phyloP scores from a whole-genome alignment of 805 yeast genomes.

The Yamadazyma endophytica region DNA sequence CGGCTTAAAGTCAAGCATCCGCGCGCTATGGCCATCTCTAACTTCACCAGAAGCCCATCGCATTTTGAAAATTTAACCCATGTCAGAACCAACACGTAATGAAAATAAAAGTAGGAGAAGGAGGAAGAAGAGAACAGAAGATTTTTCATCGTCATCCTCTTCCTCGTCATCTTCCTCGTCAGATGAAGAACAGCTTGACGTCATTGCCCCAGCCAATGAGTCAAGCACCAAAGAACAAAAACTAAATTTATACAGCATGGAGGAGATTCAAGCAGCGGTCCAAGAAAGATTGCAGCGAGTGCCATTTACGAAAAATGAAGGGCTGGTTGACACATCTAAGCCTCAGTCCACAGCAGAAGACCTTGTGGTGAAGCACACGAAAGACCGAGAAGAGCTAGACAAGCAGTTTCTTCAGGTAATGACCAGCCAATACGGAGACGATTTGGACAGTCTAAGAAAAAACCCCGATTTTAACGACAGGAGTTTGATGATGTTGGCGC shows the following conservation, averaged over 20 bases:
- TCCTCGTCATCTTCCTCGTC: conserved; percentile 40
- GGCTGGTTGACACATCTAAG: not conserved
- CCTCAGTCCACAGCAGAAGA: conserved; percentile 7
- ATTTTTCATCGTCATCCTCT: conserved; percentile 52
- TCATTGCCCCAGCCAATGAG: conserved; percentile 6
- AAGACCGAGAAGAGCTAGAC: conserved; percentile 38
- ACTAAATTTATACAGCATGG: not conserved
- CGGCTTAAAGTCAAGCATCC: too few species aligned
- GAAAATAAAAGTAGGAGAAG: conserved; percentile 49
- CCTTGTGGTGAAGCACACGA: conserved; percentile 10
- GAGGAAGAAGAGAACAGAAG: conserved; percentile 83
- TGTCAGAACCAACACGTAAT: too few species aligned
- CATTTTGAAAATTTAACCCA: too few species aligned
- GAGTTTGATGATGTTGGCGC: conserved; percentile 54
- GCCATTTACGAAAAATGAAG: conserved; percentile 6
- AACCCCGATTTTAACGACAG: conserved; percentile 59
- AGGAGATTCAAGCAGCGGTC: conserved; percentile 11
- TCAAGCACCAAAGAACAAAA: conserved; percentile 2
- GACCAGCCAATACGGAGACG: conserved; percentile 58
- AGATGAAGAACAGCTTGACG: too few species aligned
- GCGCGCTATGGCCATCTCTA: too few species aligned
- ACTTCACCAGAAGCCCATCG: too few species aligned
- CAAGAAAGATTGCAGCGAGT: conserved; percentile 9
- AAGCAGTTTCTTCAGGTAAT: conserved; percentile 50
- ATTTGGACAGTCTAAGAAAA: conserved; percentile 53